Percentiles rank a stretch among this genome's conserved stretches.
These are phyloP conservation scores for Globisporangium apiculatum DNA, from an alignment of 352 stramenopile species.

Conservation along the genomic window DNA sequence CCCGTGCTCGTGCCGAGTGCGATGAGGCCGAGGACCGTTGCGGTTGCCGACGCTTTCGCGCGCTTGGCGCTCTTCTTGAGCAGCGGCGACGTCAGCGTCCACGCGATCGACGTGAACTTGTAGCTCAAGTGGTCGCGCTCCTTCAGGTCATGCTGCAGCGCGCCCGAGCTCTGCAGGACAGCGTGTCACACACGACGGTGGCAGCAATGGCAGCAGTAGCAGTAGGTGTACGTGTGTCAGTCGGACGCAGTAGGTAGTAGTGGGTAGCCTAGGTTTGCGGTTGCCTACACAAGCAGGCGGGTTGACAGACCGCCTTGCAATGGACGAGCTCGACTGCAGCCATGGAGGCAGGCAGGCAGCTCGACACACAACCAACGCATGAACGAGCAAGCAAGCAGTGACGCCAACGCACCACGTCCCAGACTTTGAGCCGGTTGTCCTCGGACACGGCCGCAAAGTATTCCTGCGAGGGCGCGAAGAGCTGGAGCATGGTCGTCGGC, in stretches of 20 bases:
- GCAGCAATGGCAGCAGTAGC: neutral
- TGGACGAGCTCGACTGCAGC: neutral
- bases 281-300: neutral
- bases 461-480: conserved; percentile 69
- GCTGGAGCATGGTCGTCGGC: conserved; percentile 37
- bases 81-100: conserved; percentile 38
- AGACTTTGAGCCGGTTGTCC: conserved; percentile 79
- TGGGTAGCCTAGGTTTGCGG: neutral
- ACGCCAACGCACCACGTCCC: conserved; percentile 49
- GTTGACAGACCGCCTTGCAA: neutral
- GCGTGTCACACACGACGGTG: too few species aligned
- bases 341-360: neutral
- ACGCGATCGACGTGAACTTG: conserved; percentile 73
- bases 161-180: conserved; percentile 28
- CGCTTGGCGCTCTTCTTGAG: conserved; percentile 41
- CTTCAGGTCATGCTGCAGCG: conserved; percentile 68
- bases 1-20: conserved; percentile 70
- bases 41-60: conserved; percentile 15
- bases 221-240: neutral
- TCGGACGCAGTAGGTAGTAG: neutral
- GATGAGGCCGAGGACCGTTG: conserved; percentile 35
- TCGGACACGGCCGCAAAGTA: conserved; percentile 75
- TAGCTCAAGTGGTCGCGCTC: conserved; percentile 82
- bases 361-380: too few species aligned
- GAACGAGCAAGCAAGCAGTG: neutral